A percentile compares a stretch with the other conserved stretches of the same genome.
Evolutionary conservation across 805 yeast species (phyloP).

Genomic region (Cyberlindnera lachancei): DNA sequence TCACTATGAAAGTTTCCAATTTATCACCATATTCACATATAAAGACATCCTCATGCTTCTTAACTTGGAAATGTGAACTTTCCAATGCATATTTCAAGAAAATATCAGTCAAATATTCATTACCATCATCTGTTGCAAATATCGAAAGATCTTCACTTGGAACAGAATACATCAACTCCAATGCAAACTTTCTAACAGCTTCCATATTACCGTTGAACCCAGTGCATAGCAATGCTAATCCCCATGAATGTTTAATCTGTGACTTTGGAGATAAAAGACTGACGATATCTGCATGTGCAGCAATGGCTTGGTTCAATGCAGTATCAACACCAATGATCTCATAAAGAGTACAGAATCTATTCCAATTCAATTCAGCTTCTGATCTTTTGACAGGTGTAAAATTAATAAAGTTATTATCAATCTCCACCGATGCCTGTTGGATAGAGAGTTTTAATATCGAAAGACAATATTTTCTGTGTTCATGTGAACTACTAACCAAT

Average conservation of each 20-base stretch:
- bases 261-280: conserved; percentile 42
- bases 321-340: conserved; percentile 83
- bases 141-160: conserved; percentile 37
- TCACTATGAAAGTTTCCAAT: conserved; percentile 37
- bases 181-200: conserved; percentile 58
- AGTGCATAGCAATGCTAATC: conserved; percentile 61
- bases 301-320: conserved; percentile 78
- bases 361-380: conserved; percentile 50
- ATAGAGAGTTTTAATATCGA: conserved; percentile 60
- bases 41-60: conserved; percentile 23
- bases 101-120: conserved; percentile 32
- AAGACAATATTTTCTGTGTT: conserved; percentile 59
- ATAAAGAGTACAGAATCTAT: conserved; percentile 60
- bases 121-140: no score
- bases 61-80: conserved; percentile 52
- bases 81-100: conserved; percentile 56
- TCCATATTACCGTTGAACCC: conserved; percentile 76
- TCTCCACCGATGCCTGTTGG: conserved; percentile 28
- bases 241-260: conserved; percentile 61
- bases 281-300: conserved; percentile 59
- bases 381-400: conserved; percentile 8
- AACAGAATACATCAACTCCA: conserved; percentile 48
- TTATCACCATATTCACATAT: conserved; percentile 53
- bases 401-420: conserved; percentile 26
- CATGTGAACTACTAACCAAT: conserved; percentile 49